A percentile compares a stretch with the other conserved stretches of the same genome.
Conservation (phyloP, 495 filamentous ascomycete genomes). For the Haplographium delicatum region DNA sequence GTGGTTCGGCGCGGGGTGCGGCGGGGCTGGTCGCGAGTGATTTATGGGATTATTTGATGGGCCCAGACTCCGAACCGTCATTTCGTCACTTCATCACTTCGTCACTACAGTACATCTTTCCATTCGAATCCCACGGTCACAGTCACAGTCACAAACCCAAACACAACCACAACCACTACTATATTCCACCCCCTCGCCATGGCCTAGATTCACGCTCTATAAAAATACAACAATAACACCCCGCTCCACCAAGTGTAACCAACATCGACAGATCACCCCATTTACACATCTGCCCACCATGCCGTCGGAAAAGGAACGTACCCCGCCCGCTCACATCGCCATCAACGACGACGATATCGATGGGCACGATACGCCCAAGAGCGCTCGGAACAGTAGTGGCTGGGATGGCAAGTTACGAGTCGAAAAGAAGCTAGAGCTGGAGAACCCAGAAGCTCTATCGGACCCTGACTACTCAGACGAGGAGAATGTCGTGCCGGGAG, state of each 20-base stretch:
- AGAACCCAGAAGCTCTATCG: slow-evolving; percentile 71
- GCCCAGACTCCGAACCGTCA: too few relatives aligned
- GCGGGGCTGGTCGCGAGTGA: too few relatives aligned
- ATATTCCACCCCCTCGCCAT: too few relatives aligned
- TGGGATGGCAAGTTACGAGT: slow-evolving; percentile 91
- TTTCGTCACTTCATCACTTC: too few relatives aligned
- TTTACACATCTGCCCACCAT: slow-evolving; percentile 1
- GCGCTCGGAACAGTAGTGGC: slow-evolving; percentile 59
- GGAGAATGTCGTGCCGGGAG: slow-evolving; percentile 68
- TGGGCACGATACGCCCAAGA: slow-evolving; percentile 20
- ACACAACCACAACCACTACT: background rate
- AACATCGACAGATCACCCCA: background rate
- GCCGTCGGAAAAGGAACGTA: slow-evolving; percentile 22
- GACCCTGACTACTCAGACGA: slow-evolving; percentile 81
- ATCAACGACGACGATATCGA: slow-evolving; percentile 20
- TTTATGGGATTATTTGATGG: too few relatives aligned
- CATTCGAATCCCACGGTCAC: background rate
- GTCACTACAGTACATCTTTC: background rate
- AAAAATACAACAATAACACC: background rate
- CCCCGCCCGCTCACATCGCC: slow-evolving; percentile 18
- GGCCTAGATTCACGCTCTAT: too few relatives aligned
- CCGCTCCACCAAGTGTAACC: background rate
- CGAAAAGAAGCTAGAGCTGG: slow-evolving; percentile 53
- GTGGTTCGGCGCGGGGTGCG: too few relatives aligned
- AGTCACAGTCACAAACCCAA: background rate